Evolutionary conservation across 768 basidiomycete genomes (phyloP), one percentile per base, ranked within the genome.

Genomic region (Leccinum arenicola): DNA sequence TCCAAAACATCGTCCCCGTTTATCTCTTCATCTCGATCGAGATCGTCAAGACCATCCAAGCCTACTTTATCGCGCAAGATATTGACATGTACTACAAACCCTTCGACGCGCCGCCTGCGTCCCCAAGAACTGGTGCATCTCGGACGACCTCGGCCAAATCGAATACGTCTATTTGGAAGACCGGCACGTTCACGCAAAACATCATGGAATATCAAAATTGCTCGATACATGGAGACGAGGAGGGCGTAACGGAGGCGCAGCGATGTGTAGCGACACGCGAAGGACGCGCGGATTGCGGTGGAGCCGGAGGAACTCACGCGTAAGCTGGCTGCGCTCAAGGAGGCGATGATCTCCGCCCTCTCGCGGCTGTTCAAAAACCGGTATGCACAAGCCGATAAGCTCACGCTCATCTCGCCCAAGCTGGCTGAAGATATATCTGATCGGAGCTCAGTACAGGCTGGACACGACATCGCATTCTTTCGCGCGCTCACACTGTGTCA

Each of bases 151-250:
- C 2, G 96, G 96, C 25, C 96, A 98, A 77, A 98, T 98, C 73
- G 95, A 97, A 77, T 99, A 96, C 73, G 80, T 89, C 69, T 89
- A 89, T 70, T 94, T 90, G 10, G 93, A 95, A 96, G 80, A 96
- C 95, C 0, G 94, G 93, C 23, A 99, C 96, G 7, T 86, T 99
- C 52, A 99, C 96, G 0, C 95, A 97, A 74, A 99, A 98, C 76
- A 79, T 96, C 67, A 98, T 98, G 96, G 95, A 96, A 77, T 98
- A 97, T 77, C 93, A 97, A 72, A 95, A 91, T 70, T 97, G 94
- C 66, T 95, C 94, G 0, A 82, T 98, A 58, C 75, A 85, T 55
- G 95, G 95, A 1, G 75, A 97, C 68, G 96, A 95, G 11, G 96
- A 98, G 68, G 95, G 95, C 8, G 71, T 98, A 59, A 98, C 96